These are phyloP conservation scores for Hirsutella thompsonii DNA, from an alignment of 2,329 filamentous ascomycete species.

Conservation along the genomic window DNA sequence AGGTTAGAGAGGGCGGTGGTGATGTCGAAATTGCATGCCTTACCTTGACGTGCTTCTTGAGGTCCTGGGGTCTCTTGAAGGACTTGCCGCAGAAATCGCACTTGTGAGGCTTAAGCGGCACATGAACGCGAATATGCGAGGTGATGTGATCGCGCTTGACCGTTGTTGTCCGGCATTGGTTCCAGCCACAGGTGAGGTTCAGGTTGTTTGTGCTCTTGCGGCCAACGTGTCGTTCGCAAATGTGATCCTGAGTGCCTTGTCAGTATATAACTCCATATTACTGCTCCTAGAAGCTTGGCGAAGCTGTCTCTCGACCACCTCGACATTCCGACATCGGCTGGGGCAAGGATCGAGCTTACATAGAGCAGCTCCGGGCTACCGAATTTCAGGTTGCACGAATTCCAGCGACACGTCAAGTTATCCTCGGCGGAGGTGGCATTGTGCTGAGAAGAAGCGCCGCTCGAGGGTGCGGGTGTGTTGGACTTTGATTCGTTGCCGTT, in stretches of 20 bases:
- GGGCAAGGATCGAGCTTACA: constrained; percentile 24
- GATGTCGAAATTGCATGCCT: constrained; percentile 3
- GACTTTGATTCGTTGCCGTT: constrained; percentile 35
- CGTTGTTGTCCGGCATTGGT: constrained; percentile 86
- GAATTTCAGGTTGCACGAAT: constrained; percentile 45
- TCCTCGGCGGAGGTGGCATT: constrained; percentile 28
- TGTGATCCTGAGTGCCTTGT: constrained; percentile 59
- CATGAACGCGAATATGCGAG: constrained; percentile 95
- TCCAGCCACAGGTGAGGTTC: constrained; percentile 95
- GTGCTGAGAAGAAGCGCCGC: constrained; percentile 32
- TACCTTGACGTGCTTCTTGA: constrained; percentile 97
- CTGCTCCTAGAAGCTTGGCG: too few species aligned
- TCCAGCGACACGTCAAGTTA: constrained; percentile 48
- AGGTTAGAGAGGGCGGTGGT: not conserved
- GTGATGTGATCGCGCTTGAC: constrained; percentile 99
- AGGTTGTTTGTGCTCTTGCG: constrained; percentile 99
- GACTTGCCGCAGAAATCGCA: constrained; percentile 98
- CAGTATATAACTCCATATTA: not conserved
- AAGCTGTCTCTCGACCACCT: too few species aligned
- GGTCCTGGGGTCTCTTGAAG: constrained; percentile 95
- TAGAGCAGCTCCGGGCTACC: constrained; percentile 44
- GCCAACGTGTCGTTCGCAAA: constrained; percentile 95
- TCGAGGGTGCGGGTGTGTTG: constrained; percentile 38
- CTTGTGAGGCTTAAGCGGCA: constrained; percentile 98
- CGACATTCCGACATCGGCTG: too few species aligned